Evolutionary conservation across 768 basidiomycete genomes (phyloP).

Genomic region (Flagelloscypha sp.): DNA sequence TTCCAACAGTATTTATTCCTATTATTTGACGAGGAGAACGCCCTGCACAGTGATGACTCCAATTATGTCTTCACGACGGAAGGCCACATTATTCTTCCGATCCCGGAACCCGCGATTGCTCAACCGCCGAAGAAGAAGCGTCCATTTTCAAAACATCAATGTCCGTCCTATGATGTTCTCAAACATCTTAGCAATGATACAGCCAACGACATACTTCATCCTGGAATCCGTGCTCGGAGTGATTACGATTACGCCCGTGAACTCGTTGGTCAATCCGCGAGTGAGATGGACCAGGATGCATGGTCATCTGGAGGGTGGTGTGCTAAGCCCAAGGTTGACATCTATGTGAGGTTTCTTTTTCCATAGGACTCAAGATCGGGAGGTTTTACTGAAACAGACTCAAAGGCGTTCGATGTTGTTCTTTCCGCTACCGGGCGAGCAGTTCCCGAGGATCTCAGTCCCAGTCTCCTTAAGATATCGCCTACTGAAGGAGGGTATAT

Average conservation of each 20-base stretch:
- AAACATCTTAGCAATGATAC: constrained; percentile 23
- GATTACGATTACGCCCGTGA: constrained; percentile 79
- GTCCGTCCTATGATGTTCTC: constrained; percentile 58
- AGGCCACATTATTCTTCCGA: constrained; percentile 78
- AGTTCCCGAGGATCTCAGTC: constrained; percentile 62
- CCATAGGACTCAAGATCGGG: not conserved
- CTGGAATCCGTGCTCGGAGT: constrained; percentile 60
- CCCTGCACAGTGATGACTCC: constrained; percentile 64
- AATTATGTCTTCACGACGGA: constrained; percentile 94
- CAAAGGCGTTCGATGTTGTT: constrained; percentile 76
- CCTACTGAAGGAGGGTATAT: constrained; percentile 62
- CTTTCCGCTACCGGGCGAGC: constrained; percentile 51
- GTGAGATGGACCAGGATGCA: constrained; percentile 38
- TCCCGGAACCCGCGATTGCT: constrained; percentile 45
- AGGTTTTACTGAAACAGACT: constrained; percentile 3
- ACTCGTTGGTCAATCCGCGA: constrained; percentile 48
- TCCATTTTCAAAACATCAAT: constrained; percentile 59
- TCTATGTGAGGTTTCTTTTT: constrained; percentile 46
- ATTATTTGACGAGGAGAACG: constrained; percentile 82
- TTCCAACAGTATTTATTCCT: constrained; percentile 76
- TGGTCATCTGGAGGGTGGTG: constrained; percentile 77
- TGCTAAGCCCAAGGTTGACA: constrained; percentile 54
- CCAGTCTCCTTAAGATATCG: constrained; percentile 56
- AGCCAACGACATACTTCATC: constrained; percentile 33
- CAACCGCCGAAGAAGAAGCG: constrained; percentile 52